Evolutionary conservation across 2,329 filamentous ascomycete genomes (phyloP), one percentile per base, ranked within the genome.

Genomic region (Endothia cerciana): DNA sequence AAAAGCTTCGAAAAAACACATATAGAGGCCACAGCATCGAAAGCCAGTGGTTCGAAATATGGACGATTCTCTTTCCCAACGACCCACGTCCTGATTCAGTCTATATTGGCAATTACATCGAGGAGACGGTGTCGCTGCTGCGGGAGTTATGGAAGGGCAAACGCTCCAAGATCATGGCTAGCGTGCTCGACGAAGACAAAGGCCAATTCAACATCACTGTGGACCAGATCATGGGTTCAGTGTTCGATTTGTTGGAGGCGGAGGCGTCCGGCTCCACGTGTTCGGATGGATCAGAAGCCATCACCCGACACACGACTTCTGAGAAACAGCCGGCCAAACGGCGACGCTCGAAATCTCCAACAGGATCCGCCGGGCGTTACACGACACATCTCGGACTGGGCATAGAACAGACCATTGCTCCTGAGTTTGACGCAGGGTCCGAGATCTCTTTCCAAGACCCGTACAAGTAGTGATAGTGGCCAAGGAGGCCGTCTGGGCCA

Each of bases 11-110:
- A 17, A 64, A 51, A 19, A 64, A 43, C 22, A 49, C 62, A 1
- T 57, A 30, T 4, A 33, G 43, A 19, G 33, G 13, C 6, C 43
- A 36, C n/a, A 13, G 22, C 1, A 3, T 22, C 5, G 25, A 47
- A n/a, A 30, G 13, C 0, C 51, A 63, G 19, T 63, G 62, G 53
- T 64, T 40, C 17, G 43, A 64, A 36, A 19, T 64, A 2, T 64
- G 62, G 62, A 55, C 49, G 2, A 15, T 64, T 2, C 1, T 64
- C 4, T 64, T 64, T 17, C 41, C 30, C 1, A 43, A 33, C 2
- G n/a, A 17, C 10, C 25, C 3, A 25, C 62, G 7, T 3, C 62
- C 62, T 0, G 30, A n/a, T 1, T 63, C 62, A 13, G 43, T 36
- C 17, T 30, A 49, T 4, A 11, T 57, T 2, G 55, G 62, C 11